Evolutionary conservation across 129 eudicot species (phyloP), one percentile per base, ranked within the genome.

Genomic region (Flaveria ramosissima): DNA sequence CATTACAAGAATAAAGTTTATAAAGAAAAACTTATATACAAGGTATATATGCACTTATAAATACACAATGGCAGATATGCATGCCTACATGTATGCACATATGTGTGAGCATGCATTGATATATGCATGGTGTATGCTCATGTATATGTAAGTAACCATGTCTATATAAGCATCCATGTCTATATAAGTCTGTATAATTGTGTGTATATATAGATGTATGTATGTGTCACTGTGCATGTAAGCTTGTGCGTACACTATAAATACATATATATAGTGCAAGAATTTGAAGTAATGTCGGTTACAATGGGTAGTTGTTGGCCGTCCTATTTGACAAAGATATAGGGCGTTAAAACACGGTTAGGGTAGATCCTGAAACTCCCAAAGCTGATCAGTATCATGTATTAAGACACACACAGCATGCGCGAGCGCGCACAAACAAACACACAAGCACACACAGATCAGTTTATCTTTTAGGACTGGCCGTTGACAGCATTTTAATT

Each of bases 261-360:
- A 15, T 27, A 30, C 46, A 30, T 63, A 16, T 63, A 63, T 30
- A 16, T 14, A 63, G 45, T 30, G 20, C 66, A 60, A 60, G n/a
- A 12, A 23, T 23, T 60, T 60, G 3, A 60, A 9, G 9, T 60
- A 60, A 60, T 23, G 14, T 23, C 14, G 7, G 16, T 60, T 23
- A 23, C 66, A 59, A 23, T 59, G 65, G n/a, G 65, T 59, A 59
- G 65, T 21, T 21, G 27, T 56, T 56, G 62, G 62, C 26, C 27
- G 8, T 56, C 11, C 62, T 30, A 20, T 56, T 56, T 56, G 27
- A 56, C 30, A 56, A 19, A 19, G 57, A 51, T 51, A 51, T 51
- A 51, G 19, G 57, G 20, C 20, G 20, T 19, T 51, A 16, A 16
- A 52, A 6, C n/a, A 52, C 59, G 16, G 21, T 52, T 52, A 16